These are phyloP conservation scores for Fonsecaea nubica DNA, from an alignment of 2,329 filamentous ascomycete species.

Conservation along the genomic window DNA sequence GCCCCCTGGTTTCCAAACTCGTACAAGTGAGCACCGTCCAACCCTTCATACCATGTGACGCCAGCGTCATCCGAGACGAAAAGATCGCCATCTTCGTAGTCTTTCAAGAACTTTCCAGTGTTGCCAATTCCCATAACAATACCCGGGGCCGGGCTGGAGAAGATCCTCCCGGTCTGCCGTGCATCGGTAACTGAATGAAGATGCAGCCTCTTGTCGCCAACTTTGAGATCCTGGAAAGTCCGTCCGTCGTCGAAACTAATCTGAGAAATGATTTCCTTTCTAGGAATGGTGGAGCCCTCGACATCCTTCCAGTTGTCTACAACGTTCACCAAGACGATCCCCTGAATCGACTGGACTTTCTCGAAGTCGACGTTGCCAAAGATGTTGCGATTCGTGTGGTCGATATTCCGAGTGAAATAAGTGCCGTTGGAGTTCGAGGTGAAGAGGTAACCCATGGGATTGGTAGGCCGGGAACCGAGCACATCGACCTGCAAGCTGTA, in stretches of 20 bases:
- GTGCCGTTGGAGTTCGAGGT: constrained; percentile 98
- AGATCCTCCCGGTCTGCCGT: constrained; percentile 82
- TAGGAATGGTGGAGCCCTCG: constrained; percentile 59
- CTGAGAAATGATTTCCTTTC: constrained; percentile 72
- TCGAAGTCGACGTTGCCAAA: constrained; percentile 89
- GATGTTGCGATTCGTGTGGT: constrained; percentile 85
- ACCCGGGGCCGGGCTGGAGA: constrained; percentile 91
- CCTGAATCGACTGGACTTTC: constrained; percentile 88
- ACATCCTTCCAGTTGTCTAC: constrained; percentile 86
- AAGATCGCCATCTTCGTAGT: constrained; percentile 76
- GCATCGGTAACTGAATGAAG: constrained; percentile 90
- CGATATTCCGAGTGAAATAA: constrained; percentile 89
- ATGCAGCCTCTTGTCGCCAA: constrained; percentile 73
- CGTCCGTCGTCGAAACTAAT: constrained; percentile 97
- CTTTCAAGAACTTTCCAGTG: constrained; percentile 74
- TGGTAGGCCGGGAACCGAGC: constrained; percentile 69
- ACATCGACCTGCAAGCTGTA: constrained; percentile 98
- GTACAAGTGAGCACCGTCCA: constrained; percentile 87
- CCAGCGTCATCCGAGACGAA: constrained; percentile 93
- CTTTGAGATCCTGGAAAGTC: constrained; percentile 76
- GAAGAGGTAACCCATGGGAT: constrained; percentile 84
- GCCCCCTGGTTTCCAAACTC: constrained; percentile 95
- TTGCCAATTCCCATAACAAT: constrained; percentile 95
- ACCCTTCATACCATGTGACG: constrained; percentile 75
- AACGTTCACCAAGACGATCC: constrained; percentile 86